Base-by-base conservation (phyloP, 129 eudicot species). In the Glebionis coronaria region DNA sequence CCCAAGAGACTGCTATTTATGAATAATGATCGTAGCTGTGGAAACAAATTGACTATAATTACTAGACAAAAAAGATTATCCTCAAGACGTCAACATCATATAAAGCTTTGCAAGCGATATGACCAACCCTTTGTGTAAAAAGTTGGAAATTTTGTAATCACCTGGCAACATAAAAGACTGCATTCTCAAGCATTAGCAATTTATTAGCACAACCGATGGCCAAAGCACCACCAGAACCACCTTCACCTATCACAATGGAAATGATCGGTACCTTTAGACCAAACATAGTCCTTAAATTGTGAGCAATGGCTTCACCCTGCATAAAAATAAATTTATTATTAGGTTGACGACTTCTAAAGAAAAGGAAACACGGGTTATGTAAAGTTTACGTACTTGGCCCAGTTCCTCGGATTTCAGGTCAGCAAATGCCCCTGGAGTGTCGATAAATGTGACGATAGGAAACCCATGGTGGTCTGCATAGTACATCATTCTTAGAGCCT, bases 401-500 rank as follows among this genome's bases (percentile, higher is more conserved):
- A 88, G 78, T 64, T 80, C 88, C 76, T 88, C 96, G 12, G 89
- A 88, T 68, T 88, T 88, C 15, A 88, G 84, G 68, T 92, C 98
- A 31, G 98, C 95, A 86, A 65, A 92, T 63, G 98, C 96, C 68
- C 98, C 96, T 20, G 98, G 98, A 73, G 98, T 92, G 77, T 92
- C 98, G 56, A 92, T 82, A 55, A 92, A 86, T 71, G 98, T 88
- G 52, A 88, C 77, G 58, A 92, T 92, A 19, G 98, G 98, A 57
- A 88, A 92, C 44, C 96, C 98, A 77, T 92, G 98, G 75, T 88
- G 98, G 79, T 92, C 95, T 51, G 98, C 98, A 69, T 88, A 88
- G 73, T 86, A 45, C 98, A 92, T 92, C 89, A 92, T 79, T 42
- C 91, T 87, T 56, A 86, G 76, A 73, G 93, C 96, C 78, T 89